A percentile compares a stretch with the other conserved stretches of the same genome.
phyloP scores from a whole-genome alignment of 805 yeast species.

The Kuraishia ogatae region DNA sequence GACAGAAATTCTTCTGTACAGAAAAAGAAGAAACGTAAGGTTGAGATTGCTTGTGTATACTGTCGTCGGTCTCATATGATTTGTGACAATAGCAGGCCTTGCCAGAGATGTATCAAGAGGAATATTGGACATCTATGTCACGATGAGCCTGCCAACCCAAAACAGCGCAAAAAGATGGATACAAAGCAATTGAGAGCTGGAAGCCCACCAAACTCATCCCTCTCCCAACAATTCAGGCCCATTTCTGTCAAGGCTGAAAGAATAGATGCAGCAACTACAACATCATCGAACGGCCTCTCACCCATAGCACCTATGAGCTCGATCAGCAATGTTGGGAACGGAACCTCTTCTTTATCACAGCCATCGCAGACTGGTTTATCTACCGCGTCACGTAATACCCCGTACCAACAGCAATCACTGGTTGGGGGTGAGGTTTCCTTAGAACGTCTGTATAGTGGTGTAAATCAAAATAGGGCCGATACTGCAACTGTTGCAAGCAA shows the following conservation, averaged over 20 bases:
- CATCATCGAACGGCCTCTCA: neutral
- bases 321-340: neutral
- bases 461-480: neutral
- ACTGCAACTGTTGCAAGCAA: neutral
- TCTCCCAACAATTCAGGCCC: neutral
- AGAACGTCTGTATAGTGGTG: slow-evolving; percentile 5
- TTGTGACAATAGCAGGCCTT: slow-evolving; percentile 73
- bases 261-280: neutral
- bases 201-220: neutral
- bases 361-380: neutral
- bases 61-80: slow-evolving; percentile 93
- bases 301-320: neutral
- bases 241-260: neutral
- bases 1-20: neutral
- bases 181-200: slow-evolving; percentile 1
- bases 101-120: slow-evolving; percentile 77
- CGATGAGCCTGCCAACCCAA: slow-evolving; percentile 49
- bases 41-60: slow-evolving; percentile 72
- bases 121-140: slow-evolving; percentile 84
- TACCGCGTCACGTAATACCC: neutral
- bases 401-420: slow-evolving; percentile 2
- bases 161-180: slow-evolving; percentile 23
- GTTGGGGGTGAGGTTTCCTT: slow-evolving; percentile 8
- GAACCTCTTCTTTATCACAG: neutral
- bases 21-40: slow-evolving; percentile 37